Conservation (phyloP, 2,329 filamentous ascomycete genomes). For the Aspergillus viridinutans region DNA sequence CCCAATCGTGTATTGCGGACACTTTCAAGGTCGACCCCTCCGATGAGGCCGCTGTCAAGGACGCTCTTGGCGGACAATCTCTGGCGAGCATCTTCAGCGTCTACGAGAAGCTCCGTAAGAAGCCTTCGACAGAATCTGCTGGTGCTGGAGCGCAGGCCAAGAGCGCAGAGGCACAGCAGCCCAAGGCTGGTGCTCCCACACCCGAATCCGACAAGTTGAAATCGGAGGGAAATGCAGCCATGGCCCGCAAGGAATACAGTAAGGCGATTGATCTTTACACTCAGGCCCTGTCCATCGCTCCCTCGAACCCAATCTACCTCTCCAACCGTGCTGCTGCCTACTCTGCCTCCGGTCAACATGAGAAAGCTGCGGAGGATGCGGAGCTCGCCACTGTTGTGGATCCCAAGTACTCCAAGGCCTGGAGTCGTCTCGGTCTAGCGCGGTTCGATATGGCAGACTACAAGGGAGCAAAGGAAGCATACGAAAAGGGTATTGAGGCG, state of each 20-base stretch:
- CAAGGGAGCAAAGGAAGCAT: slow-evolving; percentile 89
- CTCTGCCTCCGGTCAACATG: slow-evolving; percentile 78
- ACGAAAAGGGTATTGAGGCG: slow-evolving; percentile 84
- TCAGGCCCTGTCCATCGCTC: slow-evolving; percentile 73
- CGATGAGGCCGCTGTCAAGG: slow-evolving; percentile 66
- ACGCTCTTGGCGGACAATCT: slow-evolving; percentile 80
- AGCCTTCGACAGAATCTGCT: slow-evolving; percentile 47
- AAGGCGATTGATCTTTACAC: slow-evolving; percentile 82
- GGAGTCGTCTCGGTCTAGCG: slow-evolving; percentile 88
- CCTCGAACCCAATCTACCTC: slow-evolving; percentile 90
- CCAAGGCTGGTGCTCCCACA: slow-evolving; percentile 36
- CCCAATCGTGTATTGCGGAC: slow-evolving; percentile 89
- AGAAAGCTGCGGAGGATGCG: slow-evolving; percentile 77
- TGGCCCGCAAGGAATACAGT: slow-evolving; percentile 88
- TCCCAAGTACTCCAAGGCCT: slow-evolving; percentile 93
- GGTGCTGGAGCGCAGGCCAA: slow-evolving; percentile 39
- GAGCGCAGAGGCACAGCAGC: slow-evolving; percentile 35
- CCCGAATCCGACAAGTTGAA: slow-evolving; percentile 85
- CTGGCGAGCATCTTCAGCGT: slow-evolving; percentile 89
- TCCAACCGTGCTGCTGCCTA: slow-evolving; percentile 96
- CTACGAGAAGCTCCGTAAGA: slow-evolving; percentile 88
- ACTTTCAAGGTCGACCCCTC: slow-evolving; percentile 90
- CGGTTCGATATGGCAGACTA: slow-evolving; percentile 88
- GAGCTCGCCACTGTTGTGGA: slow-evolving; percentile 86
- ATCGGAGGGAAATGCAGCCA: slow-evolving; percentile 85